These are phyloP conservation scores for Poa annua DNA, from an alignment of 176 grass and related monocot genomes.

Conservation along the genomic window DNA sequence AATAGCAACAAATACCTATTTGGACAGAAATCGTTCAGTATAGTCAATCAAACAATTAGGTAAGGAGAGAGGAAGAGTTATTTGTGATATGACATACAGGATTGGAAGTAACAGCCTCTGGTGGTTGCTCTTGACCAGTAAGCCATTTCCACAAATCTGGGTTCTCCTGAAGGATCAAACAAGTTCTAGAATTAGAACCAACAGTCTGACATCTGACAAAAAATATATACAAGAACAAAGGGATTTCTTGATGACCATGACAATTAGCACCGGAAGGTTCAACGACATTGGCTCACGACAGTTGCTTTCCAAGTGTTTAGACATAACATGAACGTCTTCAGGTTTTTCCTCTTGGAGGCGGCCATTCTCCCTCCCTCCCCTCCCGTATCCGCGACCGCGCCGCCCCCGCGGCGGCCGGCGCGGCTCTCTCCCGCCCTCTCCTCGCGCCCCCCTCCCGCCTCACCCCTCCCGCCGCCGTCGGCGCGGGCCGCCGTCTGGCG, in stretches of 20 bases:
- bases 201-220: neutral
- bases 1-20: conserved; percentile 77
- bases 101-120: conserved; percentile 63
- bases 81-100: conserved; percentile 51
- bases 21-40: neutral
- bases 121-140: conserved; percentile 82
- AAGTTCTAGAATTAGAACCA: conserved; percentile 16
- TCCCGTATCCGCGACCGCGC: no score
- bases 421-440: no score
- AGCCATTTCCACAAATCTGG: conserved; percentile 98
- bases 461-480: no score
- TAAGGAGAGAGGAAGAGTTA: neutral
- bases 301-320: neutral
- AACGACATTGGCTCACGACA: neutral
- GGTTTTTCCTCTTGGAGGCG: no score
- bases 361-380: no score
- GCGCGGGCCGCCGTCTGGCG: no score
- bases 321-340: neutral
- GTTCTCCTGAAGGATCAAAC: conserved; percentile 73
- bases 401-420: no score
- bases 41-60: neutral
- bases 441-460: no score
- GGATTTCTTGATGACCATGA: neutral
- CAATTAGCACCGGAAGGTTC: conserved; percentile 1
- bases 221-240: neutral